A percentile compares a stretch with the other conserved stretches of the same genome.
These are phyloP conservation scores for Stephania japonica DNA, from an alignment of 164 flowering plant genomes.

Conservation along the genomic window DNA sequence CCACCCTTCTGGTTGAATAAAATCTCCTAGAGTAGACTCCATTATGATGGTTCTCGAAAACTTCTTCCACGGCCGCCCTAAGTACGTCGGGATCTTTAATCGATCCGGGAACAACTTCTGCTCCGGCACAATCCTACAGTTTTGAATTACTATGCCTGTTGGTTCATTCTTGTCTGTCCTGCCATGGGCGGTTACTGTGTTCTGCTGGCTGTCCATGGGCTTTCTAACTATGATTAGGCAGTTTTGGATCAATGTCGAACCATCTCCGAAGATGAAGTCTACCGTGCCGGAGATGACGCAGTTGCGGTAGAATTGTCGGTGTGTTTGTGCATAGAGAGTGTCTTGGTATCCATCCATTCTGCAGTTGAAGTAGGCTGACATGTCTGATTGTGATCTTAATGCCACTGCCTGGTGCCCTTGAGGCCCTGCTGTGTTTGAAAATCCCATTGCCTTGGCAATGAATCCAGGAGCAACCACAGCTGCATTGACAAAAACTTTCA, in stretches of 20 bases:
- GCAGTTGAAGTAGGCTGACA: conserved; percentile 34
- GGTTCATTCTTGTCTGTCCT: conserved; percentile 14
- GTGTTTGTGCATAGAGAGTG: conserved; percentile 31
- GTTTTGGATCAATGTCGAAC: conserved; percentile 37
- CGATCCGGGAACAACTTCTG: conserved; percentile 10
- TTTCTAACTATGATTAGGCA: conserved; percentile 31
- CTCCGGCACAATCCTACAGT: conserved; percentile 35
- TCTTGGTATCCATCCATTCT: conserved; percentile 38
- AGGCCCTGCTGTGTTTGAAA: conserved; percentile 43
- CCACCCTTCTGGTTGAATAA: conserved; percentile 37
- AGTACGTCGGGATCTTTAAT: conserved; percentile 8
- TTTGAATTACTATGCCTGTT: conserved; percentile 34
- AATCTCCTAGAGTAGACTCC: conserved; percentile 13
- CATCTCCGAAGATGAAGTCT: conserved; percentile 44
- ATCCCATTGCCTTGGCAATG: conserved; percentile 31
- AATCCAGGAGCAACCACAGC: conserved; percentile 33
- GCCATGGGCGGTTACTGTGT: conserved; percentile 37
- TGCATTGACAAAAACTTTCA: conserved; percentile 11
- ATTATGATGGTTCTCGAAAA: conserved; percentile 12
- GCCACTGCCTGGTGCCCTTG: conserved; percentile 37
- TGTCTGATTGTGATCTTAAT: conserved; percentile 31
- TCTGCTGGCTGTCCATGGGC: conserved; percentile 23
- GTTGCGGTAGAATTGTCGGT: conserved; percentile 39
- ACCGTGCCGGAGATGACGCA: conserved; percentile 40
- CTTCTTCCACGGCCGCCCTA: conserved; percentile 20